Evolutionary conservation across 805 yeast genomes (phyloP).

Genomic region (Cyberlindnera nakhonratchasimensis): DNA sequence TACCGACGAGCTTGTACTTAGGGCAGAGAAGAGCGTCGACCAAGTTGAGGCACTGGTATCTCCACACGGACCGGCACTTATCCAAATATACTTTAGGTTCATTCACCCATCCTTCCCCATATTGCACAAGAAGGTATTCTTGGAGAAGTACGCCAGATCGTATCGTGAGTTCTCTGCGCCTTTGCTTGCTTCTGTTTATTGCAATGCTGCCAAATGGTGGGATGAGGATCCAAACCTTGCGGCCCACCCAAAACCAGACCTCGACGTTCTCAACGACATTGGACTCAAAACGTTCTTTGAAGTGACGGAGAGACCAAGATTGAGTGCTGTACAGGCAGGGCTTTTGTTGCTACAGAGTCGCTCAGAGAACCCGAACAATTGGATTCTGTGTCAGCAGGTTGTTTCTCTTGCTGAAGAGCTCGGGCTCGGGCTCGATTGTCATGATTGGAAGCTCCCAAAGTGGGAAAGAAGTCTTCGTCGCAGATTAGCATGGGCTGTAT

Average conservation of each 20-base stretch:
- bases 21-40: constrained; percentile 76
- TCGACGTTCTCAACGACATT: constrained; percentile 61
- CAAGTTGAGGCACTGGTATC: constrained; percentile 79
- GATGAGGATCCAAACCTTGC: constrained; percentile 66
- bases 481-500: constrained; percentile 94
- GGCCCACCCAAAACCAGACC: constrained; percentile 76
- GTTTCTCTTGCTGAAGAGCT: constrained; percentile 86
- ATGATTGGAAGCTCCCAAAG: constrained; percentile 85
- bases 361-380: constrained; percentile 61
- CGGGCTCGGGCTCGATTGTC: constrained; percentile 88
- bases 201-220: constrained; percentile 93
- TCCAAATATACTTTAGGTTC: constrained; percentile 76
- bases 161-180: constrained; percentile 93
- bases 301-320: constrained; percentile 79
- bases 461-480: constrained; percentile 93
- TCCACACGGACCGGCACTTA: constrained; percentile 85
- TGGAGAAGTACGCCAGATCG: constrained; percentile 87
- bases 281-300: constrained; percentile 66
- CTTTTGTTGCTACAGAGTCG: constrained; percentile 62
- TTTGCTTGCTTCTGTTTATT: constrained; percentile 83
- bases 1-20: constrained; percentile 61
- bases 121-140: constrained; percentile 82
- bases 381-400: constrained; percentile 84
- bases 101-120: constrained; percentile 93
- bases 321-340: constrained; percentile 92